Conservation (phyloP, 2,329 filamentous ascomycete species). For the Colletotrichum limetticola region DNA sequence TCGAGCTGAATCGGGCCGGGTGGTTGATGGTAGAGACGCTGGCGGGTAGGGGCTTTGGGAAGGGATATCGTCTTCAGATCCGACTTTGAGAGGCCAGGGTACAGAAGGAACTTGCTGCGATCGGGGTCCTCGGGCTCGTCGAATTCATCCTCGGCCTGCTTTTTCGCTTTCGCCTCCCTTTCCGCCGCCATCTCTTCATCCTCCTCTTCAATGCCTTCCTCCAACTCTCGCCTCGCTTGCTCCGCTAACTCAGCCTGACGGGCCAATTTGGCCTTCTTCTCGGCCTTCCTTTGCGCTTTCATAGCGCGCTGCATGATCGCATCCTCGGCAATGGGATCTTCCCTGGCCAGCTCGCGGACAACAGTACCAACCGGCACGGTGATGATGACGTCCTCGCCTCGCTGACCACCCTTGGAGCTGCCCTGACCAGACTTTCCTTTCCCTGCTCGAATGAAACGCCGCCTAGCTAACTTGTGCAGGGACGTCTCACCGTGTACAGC, state of each 20-base stretch:
- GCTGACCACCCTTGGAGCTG: slow-evolving; percentile 76
- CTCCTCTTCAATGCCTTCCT: slow-evolving; percentile 23
- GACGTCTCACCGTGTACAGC: slow-evolving; percentile 92
- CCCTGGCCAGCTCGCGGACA: slow-evolving; percentile 81
- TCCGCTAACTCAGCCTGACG: slow-evolving; percentile 27
- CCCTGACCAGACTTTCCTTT: slow-evolving; percentile 84
- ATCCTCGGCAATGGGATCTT: slow-evolving; percentile 81
- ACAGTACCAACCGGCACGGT: slow-evolving; percentile 94
- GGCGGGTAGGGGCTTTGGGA: slow-evolving; percentile 62
- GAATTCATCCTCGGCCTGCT: slow-evolving; percentile 44
- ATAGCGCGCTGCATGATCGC: slow-evolving; percentile 41
- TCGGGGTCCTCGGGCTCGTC: slow-evolving; percentile 56
- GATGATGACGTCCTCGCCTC: slow-evolving; percentile 88
- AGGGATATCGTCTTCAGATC: slow-evolving; percentile 69
- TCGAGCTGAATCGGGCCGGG: slow-evolving; percentile 78
- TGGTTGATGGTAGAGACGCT: slow-evolving; percentile 73
- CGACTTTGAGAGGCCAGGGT: slow-evolving; percentile 78
- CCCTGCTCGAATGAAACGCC: slow-evolving; percentile 78
- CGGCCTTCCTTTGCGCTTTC: slow-evolving; percentile 21
- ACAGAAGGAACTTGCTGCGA: slow-evolving; percentile 85
- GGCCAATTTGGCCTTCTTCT: slow-evolving; percentile 23
- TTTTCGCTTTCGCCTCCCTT: slow-evolving; percentile 2
- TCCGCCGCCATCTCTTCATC: slow-evolving; percentile 16
- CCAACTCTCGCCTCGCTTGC: slow-evolving; percentile 30
- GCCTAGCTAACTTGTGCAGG: slow-evolving; percentile 87